Conservation (phyloP, 169 alveolate species). For the Hammondia hammondi region DNA sequence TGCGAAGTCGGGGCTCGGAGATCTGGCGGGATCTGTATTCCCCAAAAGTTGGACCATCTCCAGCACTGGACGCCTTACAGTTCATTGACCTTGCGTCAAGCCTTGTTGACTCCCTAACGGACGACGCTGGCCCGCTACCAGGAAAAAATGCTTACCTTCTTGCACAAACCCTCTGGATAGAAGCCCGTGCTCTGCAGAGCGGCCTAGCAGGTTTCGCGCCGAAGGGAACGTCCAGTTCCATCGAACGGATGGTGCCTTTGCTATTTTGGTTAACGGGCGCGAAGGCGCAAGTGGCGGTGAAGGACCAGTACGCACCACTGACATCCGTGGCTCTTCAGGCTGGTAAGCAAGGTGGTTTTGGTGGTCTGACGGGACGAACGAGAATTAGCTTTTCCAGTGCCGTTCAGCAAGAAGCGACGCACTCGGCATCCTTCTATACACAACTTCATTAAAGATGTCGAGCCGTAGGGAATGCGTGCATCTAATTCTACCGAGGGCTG, state of each 20-base stretch:
- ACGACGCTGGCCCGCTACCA: neutral
- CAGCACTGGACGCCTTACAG: conserved; percentile 2
- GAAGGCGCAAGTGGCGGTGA: neutral
- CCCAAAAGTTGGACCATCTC: neutral
- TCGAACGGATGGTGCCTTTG: neutral
- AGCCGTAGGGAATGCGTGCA: no score
- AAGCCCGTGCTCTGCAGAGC: conserved; percentile 13
- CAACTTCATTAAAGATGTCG: no score
- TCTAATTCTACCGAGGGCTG: no score
- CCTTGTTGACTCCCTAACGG: neutral
- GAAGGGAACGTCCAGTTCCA: neutral
- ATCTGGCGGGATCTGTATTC: neutral
- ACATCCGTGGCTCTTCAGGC: conserved; percentile 20
- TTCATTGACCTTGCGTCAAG: neutral
- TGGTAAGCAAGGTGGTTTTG: neutral
- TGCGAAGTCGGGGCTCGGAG: neutral
- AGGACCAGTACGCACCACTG: conserved; percentile 35
- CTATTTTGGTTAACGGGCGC: neutral
- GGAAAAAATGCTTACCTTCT: neutral
- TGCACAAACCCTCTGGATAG: conserved; percentile 16
- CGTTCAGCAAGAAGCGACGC: no score
- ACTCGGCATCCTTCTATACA: no score
- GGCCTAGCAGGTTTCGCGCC: conserved; percentile 1
- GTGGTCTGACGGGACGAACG: no score
- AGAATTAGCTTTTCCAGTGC: no score